phyloP scores from a whole-genome alignment of 2,329 filamentous ascomycete genomes.

The Penicillium sp. region DNA sequence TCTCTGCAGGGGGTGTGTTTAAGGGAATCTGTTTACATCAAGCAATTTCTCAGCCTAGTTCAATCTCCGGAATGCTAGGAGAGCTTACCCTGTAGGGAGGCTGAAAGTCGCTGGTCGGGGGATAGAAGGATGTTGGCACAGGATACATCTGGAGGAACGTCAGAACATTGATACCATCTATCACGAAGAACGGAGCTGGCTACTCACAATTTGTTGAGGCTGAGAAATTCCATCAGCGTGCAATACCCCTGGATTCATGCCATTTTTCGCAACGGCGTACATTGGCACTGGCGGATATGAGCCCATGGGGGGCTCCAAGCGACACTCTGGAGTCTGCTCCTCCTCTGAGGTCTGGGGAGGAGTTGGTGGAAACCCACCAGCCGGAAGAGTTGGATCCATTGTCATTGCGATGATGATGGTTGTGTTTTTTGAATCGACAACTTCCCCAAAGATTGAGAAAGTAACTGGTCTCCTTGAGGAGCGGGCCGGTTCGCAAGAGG shows the following conservation, averaged over 20 bases:
- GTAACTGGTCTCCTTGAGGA: constrained; percentile 5
- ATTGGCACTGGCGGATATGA: constrained; percentile 4
- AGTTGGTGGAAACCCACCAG: constrained; percentile 29
- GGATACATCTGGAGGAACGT: not conserved
- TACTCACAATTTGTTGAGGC: not conserved
- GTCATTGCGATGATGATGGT: constrained; percentile 10
- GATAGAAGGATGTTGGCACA: not conserved
- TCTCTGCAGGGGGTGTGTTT: not conserved
- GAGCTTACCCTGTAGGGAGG: constrained; percentile 1
- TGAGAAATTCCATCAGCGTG: not conserved
- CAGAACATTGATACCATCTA: not conserved
- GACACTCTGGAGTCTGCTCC: constrained; percentile 11
- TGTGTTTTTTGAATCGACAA: not conserved
- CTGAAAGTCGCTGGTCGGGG: not conserved
- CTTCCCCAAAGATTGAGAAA: constrained; percentile 4
- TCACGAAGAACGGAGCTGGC: not conserved
- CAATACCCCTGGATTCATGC: constrained; percentile 5
- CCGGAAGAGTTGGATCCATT: constrained; percentile 6
- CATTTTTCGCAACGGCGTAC: not conserved
- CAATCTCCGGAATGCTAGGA: not conserved
- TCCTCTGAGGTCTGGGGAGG: constrained; percentile 34
- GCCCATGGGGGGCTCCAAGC: not conserved
- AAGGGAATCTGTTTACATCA: not conserved
- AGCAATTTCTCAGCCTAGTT: not conserved
- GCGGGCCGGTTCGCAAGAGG: constrained; percentile 7